These are phyloP conservation scores for Porphyra umbilicalis DNA, from an alignment of 31 red algal species.

Conservation along the genomic window DNA sequence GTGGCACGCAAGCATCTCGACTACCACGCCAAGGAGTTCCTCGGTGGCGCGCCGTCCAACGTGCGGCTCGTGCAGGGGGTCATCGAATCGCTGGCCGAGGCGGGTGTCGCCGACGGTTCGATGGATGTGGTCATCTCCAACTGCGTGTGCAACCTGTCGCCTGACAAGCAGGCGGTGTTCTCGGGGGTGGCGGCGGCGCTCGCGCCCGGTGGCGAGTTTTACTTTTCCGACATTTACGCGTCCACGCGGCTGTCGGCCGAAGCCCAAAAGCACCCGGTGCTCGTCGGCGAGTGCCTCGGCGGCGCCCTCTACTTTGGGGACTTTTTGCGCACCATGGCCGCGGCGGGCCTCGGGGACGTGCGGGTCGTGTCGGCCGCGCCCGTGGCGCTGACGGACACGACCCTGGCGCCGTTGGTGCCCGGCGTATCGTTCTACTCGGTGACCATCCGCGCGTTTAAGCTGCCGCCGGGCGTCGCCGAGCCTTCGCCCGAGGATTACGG, in stretches of 20 bases:
- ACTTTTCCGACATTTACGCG: constrained; percentile 92
- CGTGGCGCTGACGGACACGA: constrained; percentile 40
- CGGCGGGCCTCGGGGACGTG: constrained; percentile 64
- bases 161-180: constrained; percentile 72
- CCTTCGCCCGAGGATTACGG: constrained; percentile 72
- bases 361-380: constrained; percentile 55
- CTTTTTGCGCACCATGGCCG: constrained; percentile 46
- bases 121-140: constrained; percentile 91
- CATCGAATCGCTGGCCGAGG: constrained; percentile 63
- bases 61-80: constrained; percentile 53
- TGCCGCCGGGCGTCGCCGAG: constrained; percentile 37
- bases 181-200: constrained; percentile 52
- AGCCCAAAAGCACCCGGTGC: constrained; percentile 29
- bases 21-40: constrained; percentile 35
- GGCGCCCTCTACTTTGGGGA: constrained; percentile 86
- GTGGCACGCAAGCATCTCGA: constrained; percentile 44
- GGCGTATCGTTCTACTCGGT: constrained; percentile 65
- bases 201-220: constrained; percentile 75
- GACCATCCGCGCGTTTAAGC: constrained; percentile 76
- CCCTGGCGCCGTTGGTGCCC: constrained; percentile 30
- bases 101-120: constrained; percentile 33
- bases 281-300: constrained; percentile 79
- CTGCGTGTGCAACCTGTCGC: constrained; percentile 82
- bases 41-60: constrained; percentile 36
- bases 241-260: constrained; percentile 54